Percentiles rank a stretch among this genome's conserved stretches.
These are phyloP conservation scores for Zychaea mexicana DNA, from an alignment of 371 early-diverging fungal species.

Conservation along the genomic window DNA sequence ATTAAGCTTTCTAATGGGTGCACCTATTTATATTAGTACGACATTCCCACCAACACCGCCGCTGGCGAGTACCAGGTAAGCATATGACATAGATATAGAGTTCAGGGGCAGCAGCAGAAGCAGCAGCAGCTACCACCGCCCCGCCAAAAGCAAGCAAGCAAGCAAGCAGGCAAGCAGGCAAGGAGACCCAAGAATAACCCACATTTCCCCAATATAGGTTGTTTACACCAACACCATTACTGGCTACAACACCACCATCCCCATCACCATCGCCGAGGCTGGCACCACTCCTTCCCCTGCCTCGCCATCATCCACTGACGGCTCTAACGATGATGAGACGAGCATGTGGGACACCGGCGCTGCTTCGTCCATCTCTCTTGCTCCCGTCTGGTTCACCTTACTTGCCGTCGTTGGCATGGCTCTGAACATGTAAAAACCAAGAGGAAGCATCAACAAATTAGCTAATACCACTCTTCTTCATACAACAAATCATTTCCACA, in stretches of 20 bases:
- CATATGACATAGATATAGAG: not conserved
- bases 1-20: not conserved
- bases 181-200: not conserved
- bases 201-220: conserved; percentile 16
- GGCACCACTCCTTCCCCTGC: conserved; percentile 13
- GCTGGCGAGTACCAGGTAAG: conserved; percentile 31
- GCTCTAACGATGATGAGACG: not conserved
- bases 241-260: conserved; percentile 27
- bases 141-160: too few relatives aligned
- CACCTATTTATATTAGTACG: conserved; percentile 24
- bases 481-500: too few relatives aligned
- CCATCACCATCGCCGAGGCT: conserved; percentile 25
- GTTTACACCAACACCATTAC: conserved; percentile 25
- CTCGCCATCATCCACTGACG: conserved; percentile 7
- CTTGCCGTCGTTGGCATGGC: not conserved
- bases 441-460: too few relatives aligned
- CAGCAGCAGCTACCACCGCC: too few relatives aligned
- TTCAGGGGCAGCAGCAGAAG: too few relatives aligned
- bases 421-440: not conserved
- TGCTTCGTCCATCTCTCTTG: not conserved
- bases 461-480: too few relatives aligned
- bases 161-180: too few relatives aligned
- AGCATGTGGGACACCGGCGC: conserved; percentile 5
- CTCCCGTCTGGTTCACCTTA: not conserved
- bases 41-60: conserved; percentile 28